A percentile compares a stretch with the other conserved stretches of the same genome.
phyloP scores from a whole-genome alignment of 768 basidiomycete genomes.

The Phallus indusiatus region DNA sequence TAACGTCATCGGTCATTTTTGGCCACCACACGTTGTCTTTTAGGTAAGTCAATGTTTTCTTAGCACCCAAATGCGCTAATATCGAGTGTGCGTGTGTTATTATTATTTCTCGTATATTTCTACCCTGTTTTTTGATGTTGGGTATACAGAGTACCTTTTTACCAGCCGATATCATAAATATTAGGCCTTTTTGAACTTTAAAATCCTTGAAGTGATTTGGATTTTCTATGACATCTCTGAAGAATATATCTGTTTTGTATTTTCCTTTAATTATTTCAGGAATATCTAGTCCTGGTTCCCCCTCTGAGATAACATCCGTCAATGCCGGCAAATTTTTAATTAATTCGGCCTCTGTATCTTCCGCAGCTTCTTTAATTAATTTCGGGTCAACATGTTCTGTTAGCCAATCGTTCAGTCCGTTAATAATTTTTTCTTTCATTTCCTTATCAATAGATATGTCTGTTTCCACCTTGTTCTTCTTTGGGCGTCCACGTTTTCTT shows the following conservation, averaged over 20 bases:
- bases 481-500: not conserved
- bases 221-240: conserved; percentile 15
- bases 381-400: not conserved
- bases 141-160: conserved; percentile 10
- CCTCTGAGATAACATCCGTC: not conserved
- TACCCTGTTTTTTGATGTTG: not conserved
- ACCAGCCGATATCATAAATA: conserved; percentile 6
- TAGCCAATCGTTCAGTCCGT: not conserved
- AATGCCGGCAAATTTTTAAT: not conserved
- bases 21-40: conserved; percentile 16
- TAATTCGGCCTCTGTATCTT: not conserved
- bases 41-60: conserved; percentile 26
- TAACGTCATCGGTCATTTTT: conserved; percentile 14
- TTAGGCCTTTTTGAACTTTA: conserved; percentile 1
- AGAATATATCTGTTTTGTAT: conserved; percentile 19
- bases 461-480: not conserved
- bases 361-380: not conserved
- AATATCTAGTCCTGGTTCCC: conserved; percentile 11
- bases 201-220: conserved; percentile 10
- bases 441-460: not conserved
- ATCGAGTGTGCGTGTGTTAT: conserved; percentile 23
- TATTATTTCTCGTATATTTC: conserved; percentile 8
- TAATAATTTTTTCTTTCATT: not conserved
- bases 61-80: conserved; percentile 27
- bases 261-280: conserved; percentile 9